These are phyloP conservation scores for Cercospora brassicicola DNA, from an alignment of 2,329 filamentous ascomycete genomes.

Conservation along the genomic window DNA sequence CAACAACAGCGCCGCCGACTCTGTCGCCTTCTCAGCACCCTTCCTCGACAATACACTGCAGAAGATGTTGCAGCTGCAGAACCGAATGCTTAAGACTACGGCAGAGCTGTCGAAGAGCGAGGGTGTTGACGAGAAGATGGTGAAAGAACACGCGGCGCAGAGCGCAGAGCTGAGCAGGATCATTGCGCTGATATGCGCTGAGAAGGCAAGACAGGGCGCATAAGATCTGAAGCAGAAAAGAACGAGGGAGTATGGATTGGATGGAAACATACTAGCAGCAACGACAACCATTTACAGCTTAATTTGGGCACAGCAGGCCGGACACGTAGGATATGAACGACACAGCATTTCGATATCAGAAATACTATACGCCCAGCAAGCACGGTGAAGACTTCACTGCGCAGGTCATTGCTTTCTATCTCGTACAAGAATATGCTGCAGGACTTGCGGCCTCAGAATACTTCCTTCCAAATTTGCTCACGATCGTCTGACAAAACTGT, in stretches of 20 bases:
- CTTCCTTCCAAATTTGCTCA: neutral
- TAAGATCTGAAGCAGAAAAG: neutral
- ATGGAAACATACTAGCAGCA: neutral
- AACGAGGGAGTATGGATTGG: neutral
- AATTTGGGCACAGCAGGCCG: neutral
- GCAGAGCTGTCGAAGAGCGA: slow-evolving; percentile 49
- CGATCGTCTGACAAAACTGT: neutral
- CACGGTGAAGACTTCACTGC: neutral
- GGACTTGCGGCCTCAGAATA: neutral
- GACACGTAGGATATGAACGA: neutral
- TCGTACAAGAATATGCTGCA: neutral
- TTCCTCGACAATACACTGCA: slow-evolving; percentile 55
- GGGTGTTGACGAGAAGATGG: slow-evolving; percentile 48
- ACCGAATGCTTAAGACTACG: slow-evolving; percentile 52
- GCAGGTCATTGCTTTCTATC: neutral
- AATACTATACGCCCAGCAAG: neutral
- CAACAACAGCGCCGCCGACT: slow-evolving; percentile 39
- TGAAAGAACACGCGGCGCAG: slow-evolving; percentile 54
- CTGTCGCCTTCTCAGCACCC: slow-evolving; percentile 53
- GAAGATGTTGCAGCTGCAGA: slow-evolving; percentile 53
- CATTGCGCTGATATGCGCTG: slow-evolving; percentile 54
- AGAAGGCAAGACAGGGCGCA: slow-evolving; percentile 50
- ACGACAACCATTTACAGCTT: neutral
- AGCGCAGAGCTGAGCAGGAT: slow-evolving; percentile 52
- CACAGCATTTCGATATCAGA: neutral